These are phyloP conservation scores for Trametes punicea DNA, from an alignment of 768 basidiomycete species.

Conservation along the genomic window DNA sequence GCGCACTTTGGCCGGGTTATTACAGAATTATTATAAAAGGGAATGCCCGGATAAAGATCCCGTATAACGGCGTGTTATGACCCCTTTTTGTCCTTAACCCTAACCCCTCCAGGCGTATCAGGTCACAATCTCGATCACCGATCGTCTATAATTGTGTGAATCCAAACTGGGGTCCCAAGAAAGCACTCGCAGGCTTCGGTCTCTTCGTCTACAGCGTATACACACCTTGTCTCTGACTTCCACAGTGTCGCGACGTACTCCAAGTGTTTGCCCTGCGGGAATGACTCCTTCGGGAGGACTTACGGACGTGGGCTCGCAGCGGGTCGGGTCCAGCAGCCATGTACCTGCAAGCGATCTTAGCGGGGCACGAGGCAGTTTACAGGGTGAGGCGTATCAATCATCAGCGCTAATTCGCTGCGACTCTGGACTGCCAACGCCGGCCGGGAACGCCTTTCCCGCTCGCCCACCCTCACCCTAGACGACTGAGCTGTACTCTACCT, in stretches of 20 bases:
- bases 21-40: not conserved
- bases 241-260: not conserved
- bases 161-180: not conserved
- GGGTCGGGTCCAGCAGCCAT: not conserved
- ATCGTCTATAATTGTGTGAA: conserved; percentile 6
- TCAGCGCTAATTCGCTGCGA: conserved; percentile 11
- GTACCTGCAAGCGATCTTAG: not conserved
- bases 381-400: conserved; percentile 11
- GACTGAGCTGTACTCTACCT: conserved; percentile 3
- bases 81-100: not conserved
- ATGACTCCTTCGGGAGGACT: too few relatives aligned
- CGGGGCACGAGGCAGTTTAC: conserved; percentile 7
- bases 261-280: not conserved
- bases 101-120: not conserved
- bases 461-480: not conserved
- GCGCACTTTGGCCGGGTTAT: not conserved
- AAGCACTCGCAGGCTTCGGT: not conserved
- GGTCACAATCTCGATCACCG: conserved; percentile 4
- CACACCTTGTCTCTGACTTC: not conserved
- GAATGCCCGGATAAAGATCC: not conserved
- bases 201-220: not conserved
- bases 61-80: not conserved
- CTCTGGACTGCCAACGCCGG: conserved; percentile 6
- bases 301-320: not conserved
- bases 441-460: conserved; percentile 6